Base-by-base conservation (phyloP, 2,329 filamentous ascomycete species). In the Fusarium coffeatum region DNA sequence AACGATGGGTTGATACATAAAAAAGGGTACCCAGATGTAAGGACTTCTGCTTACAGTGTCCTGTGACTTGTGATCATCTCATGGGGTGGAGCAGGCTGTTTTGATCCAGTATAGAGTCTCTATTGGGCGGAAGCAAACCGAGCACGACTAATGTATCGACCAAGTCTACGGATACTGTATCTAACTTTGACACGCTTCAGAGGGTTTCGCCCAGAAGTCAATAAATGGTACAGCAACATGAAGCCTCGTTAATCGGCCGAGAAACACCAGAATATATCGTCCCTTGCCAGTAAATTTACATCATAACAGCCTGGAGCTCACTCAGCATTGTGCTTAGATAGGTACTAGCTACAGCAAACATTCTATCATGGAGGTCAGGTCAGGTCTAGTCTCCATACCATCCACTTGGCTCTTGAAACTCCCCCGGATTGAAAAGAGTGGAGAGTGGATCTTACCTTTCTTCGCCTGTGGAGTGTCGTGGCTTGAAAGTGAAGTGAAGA, bases 381-480 rank as follows among this genome's bases (percentile, higher is more conserved):
- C 57, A 34, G 28, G 40, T 28, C 30, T 40, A 60, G 48, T 40
- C 55, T 28, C 48, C 57, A 37, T 37, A 37, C 34, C 34, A n/a
- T 37, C 34, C 34, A 20, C 27, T 50, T 42, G 53, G 54, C 32
- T 47, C 30, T 49, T 51, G 42, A 58, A 59, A 58, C 49, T 71
- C 67, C 68, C 68, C 68, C 68, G 51, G 68, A 70, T 71, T 70
- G 55, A 59, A 68, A 71, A 71, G 34, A 55, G 59, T 69, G 68
- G 68, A 43, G 68, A 66, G 46, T 40, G 53, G 57, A 42, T 32
- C 25, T 18, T 22, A 30, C 16, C 34, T 37, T 37, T 37, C 34
- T n/a, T 37, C 32, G 50, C 28, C 23, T 43, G 32, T 55, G 34
- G 40, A 71, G 59, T 66, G 59, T 49, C 56, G 64, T 66, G 54